phyloP scores from a whole-genome alignment of 805 yeast genomes.

The Saturnispora besseyi region DNA sequence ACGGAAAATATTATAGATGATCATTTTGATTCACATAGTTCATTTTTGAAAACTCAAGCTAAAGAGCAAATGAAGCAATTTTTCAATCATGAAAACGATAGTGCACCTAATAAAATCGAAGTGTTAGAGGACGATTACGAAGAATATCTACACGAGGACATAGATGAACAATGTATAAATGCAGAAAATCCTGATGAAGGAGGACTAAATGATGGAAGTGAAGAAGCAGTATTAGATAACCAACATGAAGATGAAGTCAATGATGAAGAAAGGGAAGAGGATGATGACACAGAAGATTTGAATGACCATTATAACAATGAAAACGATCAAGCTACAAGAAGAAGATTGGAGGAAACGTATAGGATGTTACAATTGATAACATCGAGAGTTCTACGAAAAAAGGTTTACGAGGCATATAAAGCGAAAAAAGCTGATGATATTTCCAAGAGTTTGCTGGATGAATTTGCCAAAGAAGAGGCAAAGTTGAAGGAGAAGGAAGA shows the following conservation, averaged over 20 bases:
- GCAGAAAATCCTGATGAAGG: constrained; percentile 11
- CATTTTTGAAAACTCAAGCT: neutral
- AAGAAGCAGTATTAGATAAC: neutral
- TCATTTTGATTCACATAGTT: neutral
- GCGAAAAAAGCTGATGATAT: constrained; percentile 75
- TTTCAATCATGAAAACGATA: neutral
- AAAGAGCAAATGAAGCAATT: neutral
- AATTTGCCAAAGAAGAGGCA: constrained; percentile 59
- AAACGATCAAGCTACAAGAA: constrained; percentile 45
- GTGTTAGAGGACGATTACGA: constrained; percentile 17
- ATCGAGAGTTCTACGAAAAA: constrained; percentile 64
- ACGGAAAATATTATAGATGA: neutral
- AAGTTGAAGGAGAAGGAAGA: constrained; percentile 58
- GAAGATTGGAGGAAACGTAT: constrained; percentile 68
- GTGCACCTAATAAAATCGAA: neutral
- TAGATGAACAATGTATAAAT: constrained; percentile 6
- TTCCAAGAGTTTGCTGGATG: constrained; percentile 51
- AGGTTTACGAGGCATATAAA: constrained; percentile 67
- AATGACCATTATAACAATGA: constrained; percentile 34
- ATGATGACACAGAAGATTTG: constrained; percentile 22
- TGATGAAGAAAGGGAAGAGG: constrained; percentile 10
- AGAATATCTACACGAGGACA: constrained; percentile 16
- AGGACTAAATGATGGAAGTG: constrained; percentile 9
- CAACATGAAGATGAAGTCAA: constrained; percentile 14
- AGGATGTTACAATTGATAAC: constrained; percentile 73